Evolutionary conservation across 208 protist genomes (phyloP), one percentile per base, ranked within the genome.

Genomic region (Trypanosoma rangeli): DNA sequence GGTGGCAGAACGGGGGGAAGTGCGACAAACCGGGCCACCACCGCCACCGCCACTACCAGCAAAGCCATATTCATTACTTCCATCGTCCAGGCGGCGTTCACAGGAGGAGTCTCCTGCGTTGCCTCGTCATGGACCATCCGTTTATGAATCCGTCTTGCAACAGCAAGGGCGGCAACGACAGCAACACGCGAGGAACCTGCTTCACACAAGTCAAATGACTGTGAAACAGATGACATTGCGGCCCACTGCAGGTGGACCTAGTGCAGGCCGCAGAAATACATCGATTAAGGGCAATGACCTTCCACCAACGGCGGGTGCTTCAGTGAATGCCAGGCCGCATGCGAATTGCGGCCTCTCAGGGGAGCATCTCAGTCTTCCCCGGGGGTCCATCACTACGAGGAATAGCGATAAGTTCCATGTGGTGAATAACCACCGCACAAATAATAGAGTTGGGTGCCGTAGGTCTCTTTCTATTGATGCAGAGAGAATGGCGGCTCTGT

Each of bases 61-160:
- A n/a, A n/a, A n/a, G n/a, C n/a, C n/a, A n/a, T n/a, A n/a, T n/a
- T n/a, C 55, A 52, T 59, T 29, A 26, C 9, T 26, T 0, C 33
- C 35, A 31, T 22, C 63, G 31, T 59, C 18, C 12, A 55, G 18
- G 28, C 24, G 7, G 31, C 16, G 16, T 31, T 35, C 10, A 33
- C 31, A 10, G 24, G 16, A 3, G 18, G 3, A 29, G 20, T 16
- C 50, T 31, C 0, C 54, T 5, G 60, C 53, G 24, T 7, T 62
- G 1, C 46, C 44, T 63, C 56, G 66, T 56, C 54, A 39, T 55
- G 56, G 66, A 26, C 66, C 66, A 37, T 57, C 66, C 39, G 44
- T 57, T n/a, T 71, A 71, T 18, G 66, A 71, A 48, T 18, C 54
- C 20, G n/a, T 71, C 5, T 64, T 71, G 26, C 54, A 63, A 31